These are phyloP conservation scores for Nadsonia fulvescens DNA, from an alignment of 805 yeast species.

Conservation along the genomic window DNA sequence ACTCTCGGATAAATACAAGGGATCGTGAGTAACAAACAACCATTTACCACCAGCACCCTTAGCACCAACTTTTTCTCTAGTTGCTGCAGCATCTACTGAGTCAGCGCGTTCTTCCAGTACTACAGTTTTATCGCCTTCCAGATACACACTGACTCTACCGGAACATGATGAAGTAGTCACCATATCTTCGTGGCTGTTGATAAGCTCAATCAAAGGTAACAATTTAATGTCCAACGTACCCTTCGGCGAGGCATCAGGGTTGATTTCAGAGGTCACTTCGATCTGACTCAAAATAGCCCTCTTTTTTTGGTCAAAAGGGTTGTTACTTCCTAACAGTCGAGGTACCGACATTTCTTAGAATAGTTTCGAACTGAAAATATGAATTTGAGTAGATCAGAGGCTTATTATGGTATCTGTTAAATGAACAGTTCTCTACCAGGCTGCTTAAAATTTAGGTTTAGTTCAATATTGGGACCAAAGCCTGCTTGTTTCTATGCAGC, in stretches of 20 bases:
- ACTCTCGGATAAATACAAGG: constrained; percentile 22
- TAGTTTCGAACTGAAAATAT: too few species aligned
- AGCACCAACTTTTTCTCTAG: constrained; percentile 39
- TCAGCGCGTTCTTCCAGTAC: constrained; percentile 1
- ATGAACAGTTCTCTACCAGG: too few species aligned
- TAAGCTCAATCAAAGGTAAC: constrained; percentile 49
- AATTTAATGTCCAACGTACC: constrained; percentile 68
- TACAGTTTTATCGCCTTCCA: constrained; percentile 47
- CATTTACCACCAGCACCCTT: constrained; percentile 77
- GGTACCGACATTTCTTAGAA: too few species aligned
- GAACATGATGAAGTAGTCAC: constrained; percentile 84
- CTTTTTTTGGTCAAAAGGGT: constrained; percentile 56
- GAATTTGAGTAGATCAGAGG: too few species aligned
- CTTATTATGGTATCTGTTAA: too few species aligned
- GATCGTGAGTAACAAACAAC: constrained; percentile 64
- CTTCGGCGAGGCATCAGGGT: constrained; percentile 48
- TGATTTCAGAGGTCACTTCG: constrained; percentile 21
- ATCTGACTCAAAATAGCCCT: constrained; percentile 34
- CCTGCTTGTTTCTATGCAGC: too few species aligned
- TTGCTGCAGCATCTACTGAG: constrained; percentile 2
- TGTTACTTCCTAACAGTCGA: too few species aligned
- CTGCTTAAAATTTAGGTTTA: too few species aligned
- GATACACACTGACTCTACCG: constrained; percentile 67
- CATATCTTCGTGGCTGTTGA: constrained; percentile 45
- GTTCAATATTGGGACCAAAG: too few species aligned